Conservation (phyloP, 495 filamentous ascomycete genomes). For the Daldinia bambusicola region DNA sequence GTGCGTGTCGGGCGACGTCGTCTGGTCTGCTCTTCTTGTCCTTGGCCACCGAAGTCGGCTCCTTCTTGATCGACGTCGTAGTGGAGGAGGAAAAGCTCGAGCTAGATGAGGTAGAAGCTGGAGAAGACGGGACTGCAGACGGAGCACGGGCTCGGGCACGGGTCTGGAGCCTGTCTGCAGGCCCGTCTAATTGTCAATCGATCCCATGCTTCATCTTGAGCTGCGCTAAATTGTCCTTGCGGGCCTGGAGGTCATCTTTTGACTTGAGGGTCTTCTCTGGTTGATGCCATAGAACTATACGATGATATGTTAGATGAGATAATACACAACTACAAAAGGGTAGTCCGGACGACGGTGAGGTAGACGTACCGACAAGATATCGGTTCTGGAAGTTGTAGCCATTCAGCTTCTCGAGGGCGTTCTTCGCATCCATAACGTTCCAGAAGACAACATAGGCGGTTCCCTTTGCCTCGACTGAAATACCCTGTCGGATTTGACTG, state of each 20-base stretch:
- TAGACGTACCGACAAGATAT: slow-evolving; percentile 91
- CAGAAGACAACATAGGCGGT: slow-evolving; percentile 99
- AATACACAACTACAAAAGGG: background rate
- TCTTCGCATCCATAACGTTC: slow-evolving; percentile 98
- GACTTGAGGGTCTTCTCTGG: slow-evolving; percentile 95
- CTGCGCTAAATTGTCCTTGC: slow-evolving; percentile 96
- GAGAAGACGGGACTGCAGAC: slow-evolving; percentile 66
- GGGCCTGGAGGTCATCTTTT: slow-evolving; percentile 92
- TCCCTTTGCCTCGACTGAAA: slow-evolving; percentile 96
- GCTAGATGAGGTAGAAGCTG: slow-evolving; percentile 52
- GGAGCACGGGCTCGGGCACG: slow-evolving; percentile 43
- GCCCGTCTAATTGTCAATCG: slow-evolving; percentile 84
- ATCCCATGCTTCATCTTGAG: slow-evolving; percentile 98
- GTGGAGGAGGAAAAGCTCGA: slow-evolving; percentile 44
- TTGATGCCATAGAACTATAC: slow-evolving; percentile 93
- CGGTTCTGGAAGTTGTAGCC: slow-evolving; percentile 99
- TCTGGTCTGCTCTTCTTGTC: slow-evolving; percentile 47
- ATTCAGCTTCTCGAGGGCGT: slow-evolving; percentile 98
- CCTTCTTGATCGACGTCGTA: slow-evolving; percentile 45
- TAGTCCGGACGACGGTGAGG: slow-evolving; percentile 13
- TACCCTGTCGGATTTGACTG: slow-evolving; percentile 98
- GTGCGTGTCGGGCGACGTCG: slow-evolving; percentile 51
- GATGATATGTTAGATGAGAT: slow-evolving; percentile 35
- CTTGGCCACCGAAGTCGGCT: slow-evolving; percentile 44
- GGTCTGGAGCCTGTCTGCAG: slow-evolving; percentile 62